Evolutionary conservation across 352 stramenopile species (phyloP), one percentile per base, ranked within the genome.

Genomic region (Pythium phragmitis): DNA sequence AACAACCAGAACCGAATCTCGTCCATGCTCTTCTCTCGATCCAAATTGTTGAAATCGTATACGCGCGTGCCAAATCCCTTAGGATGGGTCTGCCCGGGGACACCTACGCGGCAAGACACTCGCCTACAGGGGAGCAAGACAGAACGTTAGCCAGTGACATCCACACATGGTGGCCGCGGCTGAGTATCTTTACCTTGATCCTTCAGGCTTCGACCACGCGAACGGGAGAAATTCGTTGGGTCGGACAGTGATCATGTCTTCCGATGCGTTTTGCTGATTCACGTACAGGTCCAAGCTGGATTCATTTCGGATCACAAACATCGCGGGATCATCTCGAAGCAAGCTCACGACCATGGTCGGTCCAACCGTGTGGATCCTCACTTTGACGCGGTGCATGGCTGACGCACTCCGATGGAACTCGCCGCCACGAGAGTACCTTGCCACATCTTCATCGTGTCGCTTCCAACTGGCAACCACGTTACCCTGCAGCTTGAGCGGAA

Each of bases 221-320:
- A 94, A 96, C 4, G 87, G 84, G 14, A 85, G 63, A 60, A 85
- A 94, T 47, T 92, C 79, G 28, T 82, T 87, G 17, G 75, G 82
- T 6, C 76, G 85, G 61, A 96, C 73, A 16, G 88, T 61, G 7
- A 88, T 65, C 28, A 62, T 76, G 47, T 92, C 82, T 30, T 91
- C 77, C 1, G 83, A 91, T 21, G 69, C 80, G 57, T 88, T 69
- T 0, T 85, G 67, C 58, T 96, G 85, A 39, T 73, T 88, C 36
- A 94, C 79, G 56, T 81, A 82, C 26, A 96, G 65, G 39, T 93
- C 83, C 8, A 76, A 77, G 46, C 71, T 87, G 16, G 87, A 92
- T 51, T 94, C 78, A 50, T 96, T 96, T 63, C 80, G 79, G 17
- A 96, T 89, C 45, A 94, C 72, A 52, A 91, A 94, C 85, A 94